A percentile compares a stretch with the other conserved stretches of the same genome.
Evolutionary conservation across 768 basidiomycete species (phyloP).

Genomic region (Rhizopogon salebrosus): DNA sequence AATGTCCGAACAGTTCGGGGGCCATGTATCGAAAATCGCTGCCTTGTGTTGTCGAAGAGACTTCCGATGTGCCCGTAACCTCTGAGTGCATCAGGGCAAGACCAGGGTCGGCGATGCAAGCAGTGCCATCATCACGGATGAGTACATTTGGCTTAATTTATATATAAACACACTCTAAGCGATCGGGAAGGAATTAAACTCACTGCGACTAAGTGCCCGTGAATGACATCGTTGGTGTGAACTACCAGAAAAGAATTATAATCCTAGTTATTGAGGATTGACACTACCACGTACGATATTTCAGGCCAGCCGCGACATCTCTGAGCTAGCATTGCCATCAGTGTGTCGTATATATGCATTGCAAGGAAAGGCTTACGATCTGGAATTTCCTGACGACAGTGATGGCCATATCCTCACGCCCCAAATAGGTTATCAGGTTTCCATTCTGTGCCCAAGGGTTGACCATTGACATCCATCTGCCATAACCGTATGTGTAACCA

Average conservation of each 20-base stretch:
- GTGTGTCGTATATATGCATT: too few species aligned
- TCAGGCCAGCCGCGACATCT: conserved; percentile 12
- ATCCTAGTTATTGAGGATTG: not conserved
- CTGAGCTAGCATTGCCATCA: not conserved
- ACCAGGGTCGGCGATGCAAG: too few species aligned
- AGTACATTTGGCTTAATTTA: conserved; percentile 28
- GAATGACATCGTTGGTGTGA: conserved; percentile 26
- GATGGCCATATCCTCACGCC: conserved; percentile 4
- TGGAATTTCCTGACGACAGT: not conserved
- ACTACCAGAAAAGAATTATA: not conserved
- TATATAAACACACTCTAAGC: not conserved
- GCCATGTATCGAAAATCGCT: conserved; percentile 47
- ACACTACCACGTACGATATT: conserved; percentile 8
- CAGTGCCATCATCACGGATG: conserved; percentile 26
- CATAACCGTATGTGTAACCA: conserved; percentile 25
- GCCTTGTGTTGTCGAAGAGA: conserved; percentile 27
- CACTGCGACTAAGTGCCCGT: conserved; percentile 45
- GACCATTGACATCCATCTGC: conserved; percentile 26
- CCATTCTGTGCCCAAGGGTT: conserved; percentile 31
- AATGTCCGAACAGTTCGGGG: conserved; percentile 30
- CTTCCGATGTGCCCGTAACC: conserved; percentile 13
- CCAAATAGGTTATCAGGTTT: conserved; percentile 18
- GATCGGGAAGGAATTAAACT: not conserved
- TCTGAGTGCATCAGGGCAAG: conserved; percentile 27
- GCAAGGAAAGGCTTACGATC: conserved; percentile 9